These are phyloP conservation scores for Leptographium galeiforme DNA, from an alignment of 2,329 filamentous ascomycete species.

Conservation along the genomic window DNA sequence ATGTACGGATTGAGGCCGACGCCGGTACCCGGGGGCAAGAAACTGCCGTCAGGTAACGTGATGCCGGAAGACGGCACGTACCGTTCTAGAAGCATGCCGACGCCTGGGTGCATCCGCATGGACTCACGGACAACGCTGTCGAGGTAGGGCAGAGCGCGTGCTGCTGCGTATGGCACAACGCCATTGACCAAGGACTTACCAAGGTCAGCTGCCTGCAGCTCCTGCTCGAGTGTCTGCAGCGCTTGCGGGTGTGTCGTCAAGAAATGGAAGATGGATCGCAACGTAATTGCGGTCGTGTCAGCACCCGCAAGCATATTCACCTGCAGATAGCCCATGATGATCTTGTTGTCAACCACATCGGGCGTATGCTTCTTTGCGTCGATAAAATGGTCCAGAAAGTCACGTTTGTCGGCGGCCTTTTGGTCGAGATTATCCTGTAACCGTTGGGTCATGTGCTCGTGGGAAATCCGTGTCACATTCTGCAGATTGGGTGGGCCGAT, in stretches of 20 bases:
- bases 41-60: constrained; percentile 3
- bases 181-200: not conserved
- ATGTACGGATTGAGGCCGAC: constrained; percentile 24
- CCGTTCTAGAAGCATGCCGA: constrained; percentile 1
- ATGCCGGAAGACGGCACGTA: not conserved
- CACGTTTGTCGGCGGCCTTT: constrained; percentile 12
- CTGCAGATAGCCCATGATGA: constrained; percentile 22
- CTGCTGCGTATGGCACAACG: not conserved
- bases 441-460: constrained; percentile 15
- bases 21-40: constrained; percentile 7
- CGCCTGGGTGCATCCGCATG: constrained; percentile 26
- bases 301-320: constrained; percentile 21
- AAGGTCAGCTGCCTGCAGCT: constrained; percentile 21
- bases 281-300: constrained; percentile 21
- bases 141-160: constrained; percentile 26
- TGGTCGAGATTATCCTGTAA: constrained; percentile 16
- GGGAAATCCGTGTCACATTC: constrained; percentile 11
- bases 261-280: constrained; percentile 22
- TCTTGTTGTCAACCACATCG: constrained; percentile 20
- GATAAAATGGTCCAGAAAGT: constrained; percentile 28
- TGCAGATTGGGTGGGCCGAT: constrained; percentile 19
- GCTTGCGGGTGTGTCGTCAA: constrained; percentile 17
- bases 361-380: constrained; percentile 21
- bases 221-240: constrained; percentile 16
- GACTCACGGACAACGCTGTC: constrained; percentile 35